Percentiles rank a stretch among this genome's conserved stretches.
These are phyloP conservation scores for Termitomyces sp. DNA, from an alignment of 768 basidiomycete genomes.

Conservation along the genomic window DNA sequence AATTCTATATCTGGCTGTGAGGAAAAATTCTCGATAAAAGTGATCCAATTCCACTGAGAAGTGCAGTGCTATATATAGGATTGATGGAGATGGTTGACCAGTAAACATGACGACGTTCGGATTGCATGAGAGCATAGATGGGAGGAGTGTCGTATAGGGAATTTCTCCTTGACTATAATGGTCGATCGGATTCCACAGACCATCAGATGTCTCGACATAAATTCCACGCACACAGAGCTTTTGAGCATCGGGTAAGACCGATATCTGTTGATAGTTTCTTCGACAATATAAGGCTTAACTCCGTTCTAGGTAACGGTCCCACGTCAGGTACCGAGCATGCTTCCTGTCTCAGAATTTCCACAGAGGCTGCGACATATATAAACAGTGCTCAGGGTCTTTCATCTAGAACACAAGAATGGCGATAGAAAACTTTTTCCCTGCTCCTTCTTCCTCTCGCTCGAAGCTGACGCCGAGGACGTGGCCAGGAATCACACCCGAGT, in stretches of 20 bases:
- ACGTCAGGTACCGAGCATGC: not conserved
- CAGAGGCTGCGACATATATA: not conserved
- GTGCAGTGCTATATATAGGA: not conserved
- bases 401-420: not conserved
- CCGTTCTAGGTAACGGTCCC: not conserved
- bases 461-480: constrained; percentile 21
- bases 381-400: not conserved
- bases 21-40: not conserved
- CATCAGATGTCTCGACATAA: no score
- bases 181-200: not conserved
- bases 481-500: constrained; percentile 28
- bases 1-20: not conserved
- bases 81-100: not conserved
- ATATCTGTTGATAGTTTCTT: not conserved
- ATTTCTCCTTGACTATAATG: not conserved
- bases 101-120: not conserved
- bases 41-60: not conserved
- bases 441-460: constrained; percentile 19
- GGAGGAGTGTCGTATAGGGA: no score
- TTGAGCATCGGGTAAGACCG: no score
- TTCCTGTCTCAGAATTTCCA: not conserved
- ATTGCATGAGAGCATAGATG: not conserved
- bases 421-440: constrained; percentile 21
- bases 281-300: not conserved
- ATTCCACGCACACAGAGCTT: not conserved